A percentile compares a stretch with the other conserved stretches of the same genome.
Conservation (phyloP, 768 basidiomycete genomes). For the Gloeophyllum trabeum region DNA sequence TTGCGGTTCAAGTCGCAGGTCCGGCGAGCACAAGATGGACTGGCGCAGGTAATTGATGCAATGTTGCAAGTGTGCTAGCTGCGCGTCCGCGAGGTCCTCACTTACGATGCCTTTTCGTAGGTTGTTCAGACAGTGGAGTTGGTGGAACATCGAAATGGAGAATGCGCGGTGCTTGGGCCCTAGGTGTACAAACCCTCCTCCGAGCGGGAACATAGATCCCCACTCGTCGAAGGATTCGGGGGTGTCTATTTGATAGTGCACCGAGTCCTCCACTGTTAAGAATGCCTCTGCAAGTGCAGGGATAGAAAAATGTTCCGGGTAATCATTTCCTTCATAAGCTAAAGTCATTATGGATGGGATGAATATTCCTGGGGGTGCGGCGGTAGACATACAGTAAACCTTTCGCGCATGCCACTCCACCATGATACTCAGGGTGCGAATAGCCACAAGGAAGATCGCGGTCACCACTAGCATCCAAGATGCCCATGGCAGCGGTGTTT, state of each 20-base stretch:
- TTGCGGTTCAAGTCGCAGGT: conserved; percentile 2
- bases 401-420: no score
- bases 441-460: no score
- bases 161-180: neutral
- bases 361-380: no score
- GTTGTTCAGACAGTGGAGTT: neutral
- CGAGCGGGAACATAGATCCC: neutral
- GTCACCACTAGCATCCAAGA: no score
- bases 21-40: neutral
- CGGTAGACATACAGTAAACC: no score
- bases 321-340: no score
- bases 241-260: neutral
- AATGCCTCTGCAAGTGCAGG: neutral
- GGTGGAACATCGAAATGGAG: neutral
- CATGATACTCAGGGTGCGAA: no score
- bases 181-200: neutral
- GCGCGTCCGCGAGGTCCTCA: neutral
- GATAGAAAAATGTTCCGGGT: neutral
- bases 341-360: no score
- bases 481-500: no score
- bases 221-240: neutral
- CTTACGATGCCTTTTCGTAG: neutral
- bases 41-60: conserved; percentile 2
- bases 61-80: neutral
- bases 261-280: neutral